Evolutionary conservation across 768 basidiomycete genomes (phyloP).

Genomic region (Amanita muscaria): DNA sequence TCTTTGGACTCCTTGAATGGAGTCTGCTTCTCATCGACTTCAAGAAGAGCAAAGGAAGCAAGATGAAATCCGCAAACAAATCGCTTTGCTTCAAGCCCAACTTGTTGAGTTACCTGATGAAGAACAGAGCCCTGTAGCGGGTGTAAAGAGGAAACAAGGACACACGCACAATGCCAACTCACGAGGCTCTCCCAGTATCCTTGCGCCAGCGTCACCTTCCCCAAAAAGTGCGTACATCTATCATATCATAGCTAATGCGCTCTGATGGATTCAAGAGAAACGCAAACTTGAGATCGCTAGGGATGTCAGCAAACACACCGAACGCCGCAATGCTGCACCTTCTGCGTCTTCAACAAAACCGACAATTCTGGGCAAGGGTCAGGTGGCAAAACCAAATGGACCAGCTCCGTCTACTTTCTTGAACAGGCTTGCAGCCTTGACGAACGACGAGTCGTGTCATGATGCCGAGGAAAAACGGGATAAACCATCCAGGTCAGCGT

Average conservation of each 20-base stretch:
- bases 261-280: too few species aligned
- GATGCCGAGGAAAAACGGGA: neutral
- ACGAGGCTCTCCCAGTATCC: conserved; percentile 23
- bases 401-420: conserved; percentile 47
- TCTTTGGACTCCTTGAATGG: conserved; percentile 32
- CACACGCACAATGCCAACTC: conserved; percentile 15
- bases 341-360: conserved; percentile 1
- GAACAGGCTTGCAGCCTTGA: conserved; percentile 28
- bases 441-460: neutral
- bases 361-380: conserved; percentile 4
- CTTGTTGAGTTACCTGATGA: conserved; percentile 31
- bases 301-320: too few species aligned
- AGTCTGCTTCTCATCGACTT: conserved; percentile 39
- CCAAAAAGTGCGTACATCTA: conserved; percentile 35
- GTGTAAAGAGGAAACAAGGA: conserved; percentile 29
- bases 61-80: conserved; percentile 44
- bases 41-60: conserved; percentile 33
- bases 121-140: conserved; percentile 29
- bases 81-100: conserved; percentile 47
- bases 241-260: too few species aligned
- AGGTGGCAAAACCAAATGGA: conserved; percentile 15
- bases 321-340: conserved; percentile 4
- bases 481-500: conserved; percentile 4
- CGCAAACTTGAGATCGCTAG: conserved; percentile 35
- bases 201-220: conserved; percentile 57